Conservation (phyloP, 768 basidiomycete species). For the Mycena amicta region DNA sequence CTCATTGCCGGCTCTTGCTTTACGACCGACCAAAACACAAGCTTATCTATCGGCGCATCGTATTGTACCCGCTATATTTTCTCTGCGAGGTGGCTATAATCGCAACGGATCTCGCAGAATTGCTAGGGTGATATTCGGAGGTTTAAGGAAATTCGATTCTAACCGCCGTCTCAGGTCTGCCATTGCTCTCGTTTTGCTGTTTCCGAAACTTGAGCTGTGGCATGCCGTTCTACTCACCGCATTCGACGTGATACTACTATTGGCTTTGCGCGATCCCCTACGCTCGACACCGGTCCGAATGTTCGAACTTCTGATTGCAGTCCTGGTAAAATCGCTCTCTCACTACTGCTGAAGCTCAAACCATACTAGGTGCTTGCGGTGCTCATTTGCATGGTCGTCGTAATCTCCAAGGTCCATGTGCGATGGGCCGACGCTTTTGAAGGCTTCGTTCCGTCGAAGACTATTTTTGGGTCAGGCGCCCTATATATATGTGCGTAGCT, state of each 20-base stretch:
- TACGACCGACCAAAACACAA: conserved; percentile 66
- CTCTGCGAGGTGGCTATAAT: conserved; percentile 74
- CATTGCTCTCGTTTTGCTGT: conserved; percentile 76
- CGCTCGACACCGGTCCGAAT: conserved; percentile 64
- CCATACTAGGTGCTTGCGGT: conserved; percentile 53
- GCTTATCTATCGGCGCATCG: conserved; percentile 56
- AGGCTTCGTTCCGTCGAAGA: conserved; percentile 76
- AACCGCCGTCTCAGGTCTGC: conserved; percentile 47
- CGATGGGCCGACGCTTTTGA: conserved; percentile 74
- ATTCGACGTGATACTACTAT: conserved; percentile 68
- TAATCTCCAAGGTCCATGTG: conserved; percentile 71
- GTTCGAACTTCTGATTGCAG: conserved; percentile 69
- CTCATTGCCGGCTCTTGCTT: conserved; percentile 64
- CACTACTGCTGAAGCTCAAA: not conserved
- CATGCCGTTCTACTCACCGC: conserved; percentile 71
- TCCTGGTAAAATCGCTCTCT: too few relatives aligned
- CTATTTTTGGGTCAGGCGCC: conserved; percentile 54
- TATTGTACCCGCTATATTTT: conserved; percentile 66
- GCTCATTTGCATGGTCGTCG: conserved; percentile 74
- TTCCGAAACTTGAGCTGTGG: conserved; percentile 70
- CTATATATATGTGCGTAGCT: conserved; percentile 63
- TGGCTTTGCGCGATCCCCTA: conserved; percentile 72
- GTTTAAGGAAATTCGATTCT: too few relatives aligned
- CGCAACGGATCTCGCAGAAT: conserved; percentile 79
- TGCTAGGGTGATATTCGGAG: conserved; percentile 50